Conservation (phyloP, 352 stramenopile genomes). For the Pythium rhizo-oryzae region DNA sequence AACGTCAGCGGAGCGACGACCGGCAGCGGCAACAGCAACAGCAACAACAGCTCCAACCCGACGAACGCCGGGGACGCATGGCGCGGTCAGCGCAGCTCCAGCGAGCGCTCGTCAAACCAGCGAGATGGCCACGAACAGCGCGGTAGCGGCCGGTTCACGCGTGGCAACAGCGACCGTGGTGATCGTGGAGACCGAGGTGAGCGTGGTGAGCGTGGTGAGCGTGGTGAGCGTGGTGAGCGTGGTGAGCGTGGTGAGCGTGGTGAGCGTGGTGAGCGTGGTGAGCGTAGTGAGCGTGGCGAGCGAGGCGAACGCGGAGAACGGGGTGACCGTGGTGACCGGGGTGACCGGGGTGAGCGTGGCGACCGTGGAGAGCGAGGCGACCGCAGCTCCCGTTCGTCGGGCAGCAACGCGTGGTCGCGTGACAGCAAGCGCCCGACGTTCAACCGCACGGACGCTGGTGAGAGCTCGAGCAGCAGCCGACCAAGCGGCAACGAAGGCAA, state of each 20-base stretch:
- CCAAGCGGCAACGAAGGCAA: conserved; percentile 36
- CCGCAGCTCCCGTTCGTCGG: conserved; percentile 35
- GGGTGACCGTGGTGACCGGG: neutral
- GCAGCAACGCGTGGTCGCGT: conserved; percentile 50
- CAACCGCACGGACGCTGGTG: conserved; percentile 30
- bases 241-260: conserved; percentile 20
- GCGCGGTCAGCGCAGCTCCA: conserved; percentile 23
- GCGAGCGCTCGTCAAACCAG: conserved; percentile 26
- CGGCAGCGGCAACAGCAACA: conserved; percentile 31
- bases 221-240: neutral
- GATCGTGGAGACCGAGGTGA: conserved; percentile 20
- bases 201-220: conserved; percentile 12
- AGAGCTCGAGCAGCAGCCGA: conserved; percentile 39
- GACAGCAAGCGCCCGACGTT: conserved; percentile 58
- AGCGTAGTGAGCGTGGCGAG: neutral
- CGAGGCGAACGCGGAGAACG: neutral
- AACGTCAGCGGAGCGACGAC: conserved; percentile 30
- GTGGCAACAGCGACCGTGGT: conserved; percentile 23
- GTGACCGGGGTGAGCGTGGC: neutral
- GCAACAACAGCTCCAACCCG: conserved; percentile 6
- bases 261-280: conserved; percentile 19
- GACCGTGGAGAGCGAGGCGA: conserved; percentile 8
- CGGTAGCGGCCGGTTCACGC: conserved; percentile 45
- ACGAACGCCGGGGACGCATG: conserved; percentile 7
- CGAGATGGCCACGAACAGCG: conserved; percentile 16